Evolutionary conservation across 345 rosid genomes (phyloP).

Genomic region (Salix purpurea): DNA sequence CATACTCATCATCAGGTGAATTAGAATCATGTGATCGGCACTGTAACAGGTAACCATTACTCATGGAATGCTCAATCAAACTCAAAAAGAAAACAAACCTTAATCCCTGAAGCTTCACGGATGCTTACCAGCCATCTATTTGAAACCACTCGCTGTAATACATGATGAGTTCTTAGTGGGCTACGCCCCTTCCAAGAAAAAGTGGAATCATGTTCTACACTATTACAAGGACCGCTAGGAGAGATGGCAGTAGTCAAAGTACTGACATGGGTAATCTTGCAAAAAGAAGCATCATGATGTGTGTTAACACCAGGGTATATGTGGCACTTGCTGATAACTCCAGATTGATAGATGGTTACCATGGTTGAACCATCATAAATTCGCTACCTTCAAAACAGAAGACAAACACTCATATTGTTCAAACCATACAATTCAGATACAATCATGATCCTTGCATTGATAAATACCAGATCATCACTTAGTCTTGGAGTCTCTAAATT

Average conservation of each 20-base stretch:
- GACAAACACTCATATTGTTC: neutral
- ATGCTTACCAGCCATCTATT: constrained; percentile 58
- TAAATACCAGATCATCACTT: neutral
- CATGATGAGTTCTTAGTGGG: constrained; percentile 27
- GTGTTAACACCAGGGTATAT: constrained; percentile 17
- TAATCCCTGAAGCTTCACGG: constrained; percentile 1
- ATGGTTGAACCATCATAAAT: constrained; percentile 54
- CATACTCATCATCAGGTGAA: constrained; percentile 73
- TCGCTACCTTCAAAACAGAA: constrained; percentile 23
- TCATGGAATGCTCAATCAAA: neutral
- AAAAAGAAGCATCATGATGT: constrained; percentile 19
- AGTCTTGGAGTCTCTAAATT: neutral
- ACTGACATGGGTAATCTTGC: constrained; percentile 23
- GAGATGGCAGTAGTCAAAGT: constrained; percentile 25
- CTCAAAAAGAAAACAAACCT: neutral
- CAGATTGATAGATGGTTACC: constrained; percentile 43
- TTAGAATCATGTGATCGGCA: constrained; percentile 45
- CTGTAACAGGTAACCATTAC: constrained; percentile 28
- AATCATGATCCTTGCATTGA: neutral
- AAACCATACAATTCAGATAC: neutral
- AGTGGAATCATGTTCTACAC: constrained; percentile 26
- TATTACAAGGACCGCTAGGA: constrained; percentile 22
- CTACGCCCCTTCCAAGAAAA: constrained; percentile 35
- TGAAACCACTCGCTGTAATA: constrained; percentile 20
- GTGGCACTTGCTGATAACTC: constrained; percentile 35